Base-by-base conservation (phyloP, 108 stramenopile species). In the Nitzschia sp. region DNA sequence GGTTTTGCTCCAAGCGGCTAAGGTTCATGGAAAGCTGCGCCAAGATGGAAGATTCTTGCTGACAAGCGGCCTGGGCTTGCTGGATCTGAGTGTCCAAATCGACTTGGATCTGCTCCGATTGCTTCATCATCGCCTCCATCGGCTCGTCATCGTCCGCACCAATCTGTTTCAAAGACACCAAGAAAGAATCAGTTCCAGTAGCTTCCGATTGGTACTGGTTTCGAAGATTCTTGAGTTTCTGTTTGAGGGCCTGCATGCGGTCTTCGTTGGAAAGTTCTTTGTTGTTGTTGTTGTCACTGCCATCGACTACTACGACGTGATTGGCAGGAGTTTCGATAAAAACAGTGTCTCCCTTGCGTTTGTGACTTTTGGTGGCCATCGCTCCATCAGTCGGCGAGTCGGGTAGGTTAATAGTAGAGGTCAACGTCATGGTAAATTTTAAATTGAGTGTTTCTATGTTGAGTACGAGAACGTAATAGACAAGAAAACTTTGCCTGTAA, bases 31-130 rank as follows among this genome's bases (percentile, higher is more conserved):
- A 52, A 44, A 72, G 38, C 19, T 69, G 16, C 1, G 27, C 54
- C 33, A 76, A 58, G 32, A 53, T 68, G 26, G 44, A 33, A 13
- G 63, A 47, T 73, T 80, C 79, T 28, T 66, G 16, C 13, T 36
- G 26, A 32, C 53, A 66, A 3, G 72, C 47, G 3, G 62, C 52
- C 21, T 35, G 46, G 16, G 48, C 79, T 47, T 62, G 68, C 41
- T 70, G 19, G 27, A 80, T 73, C n/a, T 67, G 41, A 27, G 55
- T 5, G 2, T 45, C 41, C 35, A 80, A 41, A 8, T 25, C 34
- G 9, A 13, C 17, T 22, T 69, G 36, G 31, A 73, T 34, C 28
- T 62, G 45, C 23, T 38, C 47, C 0, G 78, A 47, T 29, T 73
- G 44, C 0, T 8, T 50, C 27, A 0, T 29, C 2, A 45, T 58